Evolutionary conservation across 1,284 basidiomycete species (phyloP).

Genomic region (Mycena sp.): DNA sequence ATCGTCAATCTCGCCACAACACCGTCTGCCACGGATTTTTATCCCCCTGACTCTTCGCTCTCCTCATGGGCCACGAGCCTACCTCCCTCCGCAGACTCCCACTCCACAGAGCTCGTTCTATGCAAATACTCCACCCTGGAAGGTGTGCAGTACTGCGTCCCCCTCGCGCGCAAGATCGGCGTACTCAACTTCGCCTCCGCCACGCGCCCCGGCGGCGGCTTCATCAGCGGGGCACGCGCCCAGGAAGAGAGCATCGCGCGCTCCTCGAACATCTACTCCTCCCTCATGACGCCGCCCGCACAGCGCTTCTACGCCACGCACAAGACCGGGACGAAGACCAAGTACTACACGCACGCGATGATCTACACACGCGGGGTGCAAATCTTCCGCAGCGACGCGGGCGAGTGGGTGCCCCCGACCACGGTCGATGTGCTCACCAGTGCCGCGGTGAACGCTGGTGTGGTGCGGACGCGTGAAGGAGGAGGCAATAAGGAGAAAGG

Average conservation of each 20-base stretch:
- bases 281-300: slow-evolving; percentile 62
- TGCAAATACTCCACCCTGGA: slow-evolving; percentile 34
- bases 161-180: slow-evolving; percentile 45
- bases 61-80: slow-evolving; percentile 38
- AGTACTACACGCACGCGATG: slow-evolving; percentile 77
- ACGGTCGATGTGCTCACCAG: slow-evolving; percentile 73
- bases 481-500: slow-evolving; percentile 20
- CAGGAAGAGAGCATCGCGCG: slow-evolving; percentile 82
- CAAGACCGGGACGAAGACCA: slow-evolving; percentile 55
- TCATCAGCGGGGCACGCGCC: slow-evolving; percentile 70
- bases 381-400: slow-evolving; percentile 68
- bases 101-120: slow-evolving; percentile 19
- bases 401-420: slow-evolving; percentile 64
- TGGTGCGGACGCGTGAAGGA: slow-evolving; percentile 53
- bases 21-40: slow-evolving; percentile 46
- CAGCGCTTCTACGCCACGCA: slow-evolving; percentile 69
- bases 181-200: slow-evolving; percentile 75
- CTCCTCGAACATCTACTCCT: slow-evolving; percentile 70
- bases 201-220: slow-evolving; percentile 76
- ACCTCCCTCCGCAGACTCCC: background rate
- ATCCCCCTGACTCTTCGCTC: slow-evolving; percentile 46
- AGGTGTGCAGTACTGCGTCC: slow-evolving; percentile 25
- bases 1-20: slow-evolving; percentile 38
- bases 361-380: slow-evolving; percentile 69
- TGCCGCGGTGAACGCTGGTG: slow-evolving; percentile 77